A percentile compares a stretch with the other conserved stretches of the same genome.
These are phyloP conservation scores for Plasmopara halstedii DNA, from an alignment of 352 stramenopile genomes.

Conservation along the genomic window DNA sequence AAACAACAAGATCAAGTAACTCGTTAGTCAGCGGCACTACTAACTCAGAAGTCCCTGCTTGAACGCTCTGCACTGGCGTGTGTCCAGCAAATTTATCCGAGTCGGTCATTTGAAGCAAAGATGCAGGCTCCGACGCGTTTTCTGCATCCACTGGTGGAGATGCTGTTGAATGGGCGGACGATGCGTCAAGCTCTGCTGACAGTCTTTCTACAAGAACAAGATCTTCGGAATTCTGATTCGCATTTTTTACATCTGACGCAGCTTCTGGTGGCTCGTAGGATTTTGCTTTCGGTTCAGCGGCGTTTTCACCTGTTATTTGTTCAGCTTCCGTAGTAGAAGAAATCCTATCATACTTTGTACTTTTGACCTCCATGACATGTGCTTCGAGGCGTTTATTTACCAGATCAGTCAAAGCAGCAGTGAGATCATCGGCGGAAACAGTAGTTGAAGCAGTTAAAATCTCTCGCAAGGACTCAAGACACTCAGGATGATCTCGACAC, in stretches of 20 bases:
- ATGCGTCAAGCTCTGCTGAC: not conserved
- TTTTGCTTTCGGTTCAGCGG: slow-evolving; percentile 3
- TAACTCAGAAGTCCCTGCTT: not conserved
- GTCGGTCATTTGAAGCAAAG: slow-evolving; percentile 11
- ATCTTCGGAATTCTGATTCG: not conserved
- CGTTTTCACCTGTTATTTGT: slow-evolving; percentile 3
- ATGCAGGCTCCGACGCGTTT: slow-evolving; percentile 5
- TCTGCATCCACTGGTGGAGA: slow-evolving; percentile 18
- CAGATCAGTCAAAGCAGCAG: slow-evolving; percentile 17
- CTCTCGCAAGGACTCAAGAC: slow-evolving; percentile 18
- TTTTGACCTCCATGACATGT: slow-evolving; percentile 5
- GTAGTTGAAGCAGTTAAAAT: slow-evolving; percentile 18
- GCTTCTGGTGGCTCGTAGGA: not conserved
- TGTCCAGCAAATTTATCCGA: not conserved
- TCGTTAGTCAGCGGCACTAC: not conserved
- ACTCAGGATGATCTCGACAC: slow-evolving; percentile 23
- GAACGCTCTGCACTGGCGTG: not conserved
- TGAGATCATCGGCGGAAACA: slow-evolving; percentile 21
- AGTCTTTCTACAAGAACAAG: not conserved
- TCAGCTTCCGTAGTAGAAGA: slow-evolving; percentile 1
- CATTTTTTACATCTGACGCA: slow-evolving; percentile 2
- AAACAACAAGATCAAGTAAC: slow-evolving; percentile 1
- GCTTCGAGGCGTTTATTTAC: slow-evolving; percentile 10
- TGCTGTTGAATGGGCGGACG: not conserved
- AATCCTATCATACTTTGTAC: not conserved